A percentile compares a stretch with the other conserved stretches of the same genome.
phyloP scores from a whole-genome alignment of 2,329 filamentous ascomycete genomes.

The Dactylellina parvicollis region DNA sequence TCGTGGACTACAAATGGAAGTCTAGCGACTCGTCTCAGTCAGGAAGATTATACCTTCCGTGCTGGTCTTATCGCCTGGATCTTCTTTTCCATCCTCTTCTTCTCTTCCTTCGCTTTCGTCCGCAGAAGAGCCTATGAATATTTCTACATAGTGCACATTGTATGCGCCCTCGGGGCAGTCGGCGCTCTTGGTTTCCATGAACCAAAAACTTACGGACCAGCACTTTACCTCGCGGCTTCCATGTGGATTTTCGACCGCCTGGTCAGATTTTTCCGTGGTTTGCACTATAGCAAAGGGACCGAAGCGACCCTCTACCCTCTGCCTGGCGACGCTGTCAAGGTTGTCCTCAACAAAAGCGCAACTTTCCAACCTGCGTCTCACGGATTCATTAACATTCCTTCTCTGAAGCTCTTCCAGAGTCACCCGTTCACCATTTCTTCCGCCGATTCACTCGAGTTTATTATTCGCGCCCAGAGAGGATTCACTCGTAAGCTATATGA shows the following conservation, averaged over 20 bases:
- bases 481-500: conserved; percentile 69
- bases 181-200: conserved; percentile 67
- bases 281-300: conserved; percentile 66
- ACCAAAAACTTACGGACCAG: conserved; percentile 63
- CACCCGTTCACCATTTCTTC: conserved; percentile 72
- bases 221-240: conserved; percentile 63
- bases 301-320: conserved; percentile 67
- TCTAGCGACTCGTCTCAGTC: conserved; percentile 1
- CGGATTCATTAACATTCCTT: conserved; percentile 72
- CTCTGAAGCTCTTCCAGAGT: conserved; percentile 68
- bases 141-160: conserved; percentile 68
- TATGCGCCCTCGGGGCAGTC: conserved; percentile 65
- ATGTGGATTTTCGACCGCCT: conserved; percentile 68
- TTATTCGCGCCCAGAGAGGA: conserved; percentile 69
- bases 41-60: conserved; percentile 19
- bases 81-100: conserved; percentile 63
- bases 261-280: conserved; percentile 64
- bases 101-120: conserved; percentile 62
- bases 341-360: conserved; percentile 66
- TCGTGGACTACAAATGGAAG: conserved; percentile 4
- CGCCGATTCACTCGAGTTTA: conserved; percentile 67
- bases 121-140: conserved; percentile 66
- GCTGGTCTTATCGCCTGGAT: conserved; percentile 41
- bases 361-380: conserved; percentile 68
- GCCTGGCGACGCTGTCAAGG: conserved; percentile 67